Evolutionary conservation across 345 rosid species (phyloP), one percentile per base, ranked within the genome.

Genomic region (Clausena lansium): DNA sequence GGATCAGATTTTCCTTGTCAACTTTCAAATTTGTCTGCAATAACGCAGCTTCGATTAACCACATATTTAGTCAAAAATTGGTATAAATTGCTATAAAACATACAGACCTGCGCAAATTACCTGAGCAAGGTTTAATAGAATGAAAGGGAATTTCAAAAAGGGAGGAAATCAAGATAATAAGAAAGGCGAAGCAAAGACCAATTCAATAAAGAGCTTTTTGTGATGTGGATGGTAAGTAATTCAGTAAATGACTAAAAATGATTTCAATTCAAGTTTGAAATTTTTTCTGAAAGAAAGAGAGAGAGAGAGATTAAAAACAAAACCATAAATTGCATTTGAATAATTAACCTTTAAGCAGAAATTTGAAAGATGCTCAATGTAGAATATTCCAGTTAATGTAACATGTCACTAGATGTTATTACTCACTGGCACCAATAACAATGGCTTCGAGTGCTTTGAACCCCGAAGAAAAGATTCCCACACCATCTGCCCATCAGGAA

Each of bases 401-500:
- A 54, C 32, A 13, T 41, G 28, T 76, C 30, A 75, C 62, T 33
- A 11, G 15, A 54, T 35, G 35, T 27, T 76, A 35, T 76, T 39
- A 86, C 94, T 87, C 75, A 93, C 98, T 84, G 83, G 91, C 45
- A 90, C 90, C 4, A 86, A 81, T 79, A 95, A 76, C 70, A 87
- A 79, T 64, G 97, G 84, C 84, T 90, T 91, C 1, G 97, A 91
- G 74, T 74, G 78, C 77, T 85, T 85, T 15, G 89, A 85, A 10
- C 90, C 91, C 61, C 79, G 85, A 83, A 96, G 87, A 55, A 84
- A 83, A 76, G 97, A 85, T 82, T 94, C 97, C 99, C 99, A 94
- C 71, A 90, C 97, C 97, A 96, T 90, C 81, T 94, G 99, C 64
- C 99, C 98, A 86, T 96, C 98, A 67, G 98, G 98, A 80, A 96